Conservation (phyloP, 1,284 basidiomycete genomes). For the Gomphus bonarii region DNA sequence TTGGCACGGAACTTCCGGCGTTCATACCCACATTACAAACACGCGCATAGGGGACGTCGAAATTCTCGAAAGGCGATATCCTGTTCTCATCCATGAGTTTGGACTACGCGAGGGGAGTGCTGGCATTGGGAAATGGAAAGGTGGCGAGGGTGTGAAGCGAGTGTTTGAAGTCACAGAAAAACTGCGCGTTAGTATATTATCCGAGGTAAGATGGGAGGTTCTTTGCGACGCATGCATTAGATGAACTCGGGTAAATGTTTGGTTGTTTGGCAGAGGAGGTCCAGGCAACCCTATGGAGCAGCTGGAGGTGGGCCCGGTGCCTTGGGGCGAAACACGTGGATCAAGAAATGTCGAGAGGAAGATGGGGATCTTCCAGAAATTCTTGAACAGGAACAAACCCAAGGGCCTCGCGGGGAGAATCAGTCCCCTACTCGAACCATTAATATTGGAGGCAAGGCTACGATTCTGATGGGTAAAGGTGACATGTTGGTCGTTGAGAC, state of each 20-base stretch:
- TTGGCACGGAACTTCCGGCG: slow-evolving; percentile 86
- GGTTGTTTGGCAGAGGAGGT: slow-evolving; percentile 50
- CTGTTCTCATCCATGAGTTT: slow-evolving; percentile 79
- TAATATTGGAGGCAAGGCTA: slow-evolving; percentile 89
- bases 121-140: slow-evolving; percentile 69
- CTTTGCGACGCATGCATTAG: too few relatives aligned
- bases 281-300: slow-evolving; percentile 84
- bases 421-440: slow-evolving; percentile 45
- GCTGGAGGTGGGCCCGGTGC: slow-evolving; percentile 74
- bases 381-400: slow-evolving; percentile 16
- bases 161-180: slow-evolving; percentile 84
- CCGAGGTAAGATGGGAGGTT: slow-evolving; percentile 42
- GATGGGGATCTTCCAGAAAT: slow-evolving; percentile 50
- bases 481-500: slow-evolving; percentile 80
- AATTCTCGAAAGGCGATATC: slow-evolving; percentile 85
- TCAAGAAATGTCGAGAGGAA: slow-evolving; percentile 62
- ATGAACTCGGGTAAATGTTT: neutral
- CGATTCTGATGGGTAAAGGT: slow-evolving; percentile 77
- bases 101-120: slow-evolving; percentile 69
- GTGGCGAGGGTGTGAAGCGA: slow-evolving; percentile 82
- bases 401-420: slow-evolving; percentile 6
- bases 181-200: slow-evolving; percentile 81
- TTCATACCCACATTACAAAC: slow-evolving; percentile 90
- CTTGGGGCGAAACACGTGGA: slow-evolving; percentile 83
- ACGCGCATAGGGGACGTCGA: slow-evolving; percentile 90